Evolutionary conservation across 192 early-diverging fungal genomes (phyloP), one percentile per base, ranked within the genome.

Genomic region (Coemansia nantahalensis): DNA sequence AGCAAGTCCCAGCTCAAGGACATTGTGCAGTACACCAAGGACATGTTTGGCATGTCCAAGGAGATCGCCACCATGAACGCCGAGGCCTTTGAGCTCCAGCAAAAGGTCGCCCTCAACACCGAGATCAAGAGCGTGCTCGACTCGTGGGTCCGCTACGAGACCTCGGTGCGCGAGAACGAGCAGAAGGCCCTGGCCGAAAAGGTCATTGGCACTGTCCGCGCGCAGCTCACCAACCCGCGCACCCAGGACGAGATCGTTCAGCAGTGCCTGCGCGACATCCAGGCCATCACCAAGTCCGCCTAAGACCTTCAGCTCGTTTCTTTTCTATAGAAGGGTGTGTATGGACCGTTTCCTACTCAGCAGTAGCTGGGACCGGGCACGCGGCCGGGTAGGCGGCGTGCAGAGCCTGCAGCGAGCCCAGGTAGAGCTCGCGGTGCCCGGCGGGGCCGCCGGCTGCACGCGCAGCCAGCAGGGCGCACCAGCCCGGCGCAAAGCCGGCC

Each of bases 141-240:
- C 79, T 88, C 89, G 32, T 98, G 95, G 95, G 93, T 95, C 35
- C 93, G 95, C 59, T 90, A 98, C 64, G 95, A 98, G 79, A 82
- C 86, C 54, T 80, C 79, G 22, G 84, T 98, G 50, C 92, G 95
- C 77, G 95, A 95, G 70, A 83, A 79, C 51, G 88, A 94, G 82
- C 95, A 98, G 81, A 87, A 86, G 82, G 77, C 88, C 31, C 77
- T 96, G 58, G 89, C 89, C 44, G 78, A 80, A 38, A 77, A 82
- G 66, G 85, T 98, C 65, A 93, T 98, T 61, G 82, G 85, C 68
- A 85, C 81, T 21, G 62, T 79, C 41, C 65, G 53, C 18, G 52
- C 31, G 56, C 71, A 79, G 72, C 65, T 79, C 6, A 19, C 68
- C 32, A 66, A 36, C 60, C 61, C 72, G 21, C 68, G 70, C 65